A percentile compares a stretch with the other conserved stretches of the same genome.
Evolutionary conservation across 116 monocot genomes (phyloP).

Genomic region (Iris pallida): DNA sequence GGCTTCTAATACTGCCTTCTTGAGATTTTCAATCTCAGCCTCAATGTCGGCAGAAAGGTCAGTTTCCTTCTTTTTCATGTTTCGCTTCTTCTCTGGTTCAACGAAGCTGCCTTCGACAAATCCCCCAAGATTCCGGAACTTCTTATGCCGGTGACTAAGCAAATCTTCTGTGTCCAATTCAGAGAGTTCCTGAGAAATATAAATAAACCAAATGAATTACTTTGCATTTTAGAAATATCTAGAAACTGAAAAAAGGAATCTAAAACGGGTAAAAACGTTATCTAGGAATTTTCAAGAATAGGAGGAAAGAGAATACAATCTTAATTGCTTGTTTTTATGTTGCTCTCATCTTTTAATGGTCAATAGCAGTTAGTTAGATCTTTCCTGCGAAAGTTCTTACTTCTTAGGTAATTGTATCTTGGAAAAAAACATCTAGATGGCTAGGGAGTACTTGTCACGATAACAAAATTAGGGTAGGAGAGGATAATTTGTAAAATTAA

Average conservation of each 20-base stretch:
- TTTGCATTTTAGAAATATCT: background rate
- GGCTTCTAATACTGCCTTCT: constrained; percentile 33
- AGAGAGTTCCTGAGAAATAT: constrained; percentile 39
- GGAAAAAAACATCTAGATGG: too few species aligned
- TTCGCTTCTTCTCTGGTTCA: constrained; percentile 51
- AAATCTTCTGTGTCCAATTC: constrained; percentile 43
- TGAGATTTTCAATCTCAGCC: constrained; percentile 46
- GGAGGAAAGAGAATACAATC: background rate
- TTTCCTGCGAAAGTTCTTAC: too few species aligned
- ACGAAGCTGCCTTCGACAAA: constrained; percentile 43
- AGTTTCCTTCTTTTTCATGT: constrained; percentile 72
- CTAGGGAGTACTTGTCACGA: too few species aligned
- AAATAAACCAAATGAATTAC: background rate
- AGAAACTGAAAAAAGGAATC: background rate
- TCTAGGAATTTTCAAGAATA: background rate
- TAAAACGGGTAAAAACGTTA: too few species aligned
- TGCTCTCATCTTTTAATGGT: too few species aligned
- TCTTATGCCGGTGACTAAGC: constrained; percentile 44
- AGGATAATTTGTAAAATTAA: too few species aligned
- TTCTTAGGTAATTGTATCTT: too few species aligned
- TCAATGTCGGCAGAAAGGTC: constrained; percentile 45
- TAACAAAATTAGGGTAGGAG: too few species aligned
- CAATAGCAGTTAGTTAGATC: too few species aligned
- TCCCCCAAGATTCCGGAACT: constrained; percentile 55
- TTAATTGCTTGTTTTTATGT: too few species aligned